Evolutionary conservation across 2,329 filamentous ascomycete genomes (phyloP).

Genomic region (Periconia sp.): DNA sequence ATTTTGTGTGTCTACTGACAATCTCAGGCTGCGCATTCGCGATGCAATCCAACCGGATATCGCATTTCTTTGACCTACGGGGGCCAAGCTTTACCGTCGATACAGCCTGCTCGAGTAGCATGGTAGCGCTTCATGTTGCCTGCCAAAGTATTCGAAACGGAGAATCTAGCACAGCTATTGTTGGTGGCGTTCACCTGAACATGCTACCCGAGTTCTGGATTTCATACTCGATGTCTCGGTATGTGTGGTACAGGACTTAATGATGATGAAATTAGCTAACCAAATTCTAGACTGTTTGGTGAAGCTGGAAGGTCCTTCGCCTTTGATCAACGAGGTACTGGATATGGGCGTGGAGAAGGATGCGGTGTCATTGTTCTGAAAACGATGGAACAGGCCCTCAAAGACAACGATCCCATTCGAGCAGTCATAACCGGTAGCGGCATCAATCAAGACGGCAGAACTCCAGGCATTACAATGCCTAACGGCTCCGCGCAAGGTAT

Average conservation of each 20-base stretch:
- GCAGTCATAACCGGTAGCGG: constrained; percentile 51
- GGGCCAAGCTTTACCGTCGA: constrained; percentile 40
- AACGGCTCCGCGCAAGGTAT: constrained; percentile 57
- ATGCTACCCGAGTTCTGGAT: constrained; percentile 34
- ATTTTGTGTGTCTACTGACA: constrained; percentile 9
- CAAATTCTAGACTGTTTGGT: constrained; percentile 19
- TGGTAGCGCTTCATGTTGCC: constrained; percentile 35
- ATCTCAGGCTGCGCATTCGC: constrained; percentile 15
- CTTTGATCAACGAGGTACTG: constrained; percentile 60
- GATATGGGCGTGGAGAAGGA: constrained; percentile 71
- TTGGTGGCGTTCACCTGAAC: constrained; percentile 25
- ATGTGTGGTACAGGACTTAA: background rate
- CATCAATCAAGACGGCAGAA: constrained; percentile 60
- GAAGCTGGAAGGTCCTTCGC: constrained; percentile 38
- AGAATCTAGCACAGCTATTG: constrained; percentile 34
- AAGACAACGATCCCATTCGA: constrained; percentile 60
- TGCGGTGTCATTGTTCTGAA: constrained; percentile 65
- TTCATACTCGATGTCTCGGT: constrained; percentile 26
- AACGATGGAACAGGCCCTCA: constrained; percentile 62
- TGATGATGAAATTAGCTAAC: constrained; percentile 10
- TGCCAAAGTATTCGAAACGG: constrained; percentile 33
- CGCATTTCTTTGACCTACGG: constrained; percentile 36
- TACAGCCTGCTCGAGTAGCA: constrained; percentile 38
- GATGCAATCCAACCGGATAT: constrained; percentile 39
- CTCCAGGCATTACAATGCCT: constrained; percentile 63